Base-by-base conservation (phyloP, 345 rosid species). In the Dipteronia sinensis region DNA sequence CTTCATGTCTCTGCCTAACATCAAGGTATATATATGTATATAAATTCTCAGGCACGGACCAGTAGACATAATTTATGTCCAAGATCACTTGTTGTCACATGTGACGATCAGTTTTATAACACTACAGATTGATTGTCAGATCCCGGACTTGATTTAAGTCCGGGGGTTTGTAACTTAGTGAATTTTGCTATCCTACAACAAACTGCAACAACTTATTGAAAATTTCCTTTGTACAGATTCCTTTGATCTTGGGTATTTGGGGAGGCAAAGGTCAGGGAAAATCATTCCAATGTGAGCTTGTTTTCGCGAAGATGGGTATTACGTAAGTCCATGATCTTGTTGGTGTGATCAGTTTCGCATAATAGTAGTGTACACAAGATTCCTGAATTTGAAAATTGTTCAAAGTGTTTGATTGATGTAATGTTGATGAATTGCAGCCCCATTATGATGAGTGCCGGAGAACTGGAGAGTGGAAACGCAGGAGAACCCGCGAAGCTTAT, bases 221-320 rank as follows among this genome's bases (percentile, higher is more conserved):
- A n/a, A 23, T 25, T 27, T 64, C 8, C 40, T 58, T 9, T 11
- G 55, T 27, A 44, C 78, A 95, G 99, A 80, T 95, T 88, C 98
- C 99, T 73, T 93, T 96, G 72, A 96, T 96, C 74, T 89, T 96
- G 88, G 99, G 99, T 85, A 71, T 96, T 1, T 96, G 99, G 99
- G 99, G 98, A 91, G 99, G 99, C 83, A 96, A 96, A 84, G 99
- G 98, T 74, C 99, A 96, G 73, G 99, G 98, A 75, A 96, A 96
- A 87, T 93, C 99, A 71, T 96, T 96, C 92, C 99, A 96, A 49
- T 91, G 97, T 78, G 99, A 94, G 86, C 99, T 96, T 67, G 99
- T 96, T 63, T 91, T 96, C 75, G 90, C 94, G 86, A 96, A 96
- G 97, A 90, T 96, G 99, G 99, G 99, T 77, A 96, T 96, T 76